Evolutionary conservation across 1,139 yeast genomes (phyloP).

Genomic region (Trichomonascaceae sp.): DNA sequence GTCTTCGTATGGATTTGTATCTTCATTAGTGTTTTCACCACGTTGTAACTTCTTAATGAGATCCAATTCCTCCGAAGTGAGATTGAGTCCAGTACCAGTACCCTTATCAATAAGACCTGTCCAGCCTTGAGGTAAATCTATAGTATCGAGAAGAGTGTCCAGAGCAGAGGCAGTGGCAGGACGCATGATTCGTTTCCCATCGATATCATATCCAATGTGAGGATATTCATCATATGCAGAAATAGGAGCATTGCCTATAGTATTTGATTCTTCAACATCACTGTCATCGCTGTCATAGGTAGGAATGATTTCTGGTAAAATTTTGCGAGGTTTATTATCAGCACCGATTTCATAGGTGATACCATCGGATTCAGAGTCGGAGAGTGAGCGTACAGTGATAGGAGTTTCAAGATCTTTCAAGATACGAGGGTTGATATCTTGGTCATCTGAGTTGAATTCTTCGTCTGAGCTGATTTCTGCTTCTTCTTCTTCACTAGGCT

Average conservation of each 20-base stretch:
- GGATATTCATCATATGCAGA: conserved; percentile 97
- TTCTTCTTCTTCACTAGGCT: conserved; percentile 18
- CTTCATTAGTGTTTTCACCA: conserved; percentile 78
- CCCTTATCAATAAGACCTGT: conserved; percentile 89
- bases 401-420: conserved; percentile 19
- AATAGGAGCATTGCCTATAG: conserved; percentile 88
- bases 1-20: conserved; percentile 84
- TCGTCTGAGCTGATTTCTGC: conserved; percentile 20
- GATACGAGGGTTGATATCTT: conserved; percentile 21
- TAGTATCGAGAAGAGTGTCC: conserved; percentile 78
- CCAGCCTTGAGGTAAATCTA: conserved; percentile 97
- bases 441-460: conserved; percentile 18
- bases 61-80: conserved; percentile 85
- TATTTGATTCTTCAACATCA: conserved; percentile 76
- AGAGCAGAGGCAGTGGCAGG: conserved; percentile 96
- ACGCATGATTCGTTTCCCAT: conserved; percentile 96
- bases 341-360: conserved; percentile 40
- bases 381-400: conserved; percentile 17
- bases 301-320: conserved; percentile 88
- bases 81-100: conserved; percentile 81
- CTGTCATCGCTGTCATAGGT: conserved; percentile 90
- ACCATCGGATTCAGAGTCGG: conserved; percentile 21
- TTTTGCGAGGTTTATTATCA: conserved; percentile 70
- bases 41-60: conserved; percentile 78
- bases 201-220: conserved; percentile 93